A percentile compares a stretch with the other conserved stretches of the same genome.
Conservation (phyloP, 2,329 filamentous ascomycete genomes). For the Leptosphaerulina australis region DNA sequence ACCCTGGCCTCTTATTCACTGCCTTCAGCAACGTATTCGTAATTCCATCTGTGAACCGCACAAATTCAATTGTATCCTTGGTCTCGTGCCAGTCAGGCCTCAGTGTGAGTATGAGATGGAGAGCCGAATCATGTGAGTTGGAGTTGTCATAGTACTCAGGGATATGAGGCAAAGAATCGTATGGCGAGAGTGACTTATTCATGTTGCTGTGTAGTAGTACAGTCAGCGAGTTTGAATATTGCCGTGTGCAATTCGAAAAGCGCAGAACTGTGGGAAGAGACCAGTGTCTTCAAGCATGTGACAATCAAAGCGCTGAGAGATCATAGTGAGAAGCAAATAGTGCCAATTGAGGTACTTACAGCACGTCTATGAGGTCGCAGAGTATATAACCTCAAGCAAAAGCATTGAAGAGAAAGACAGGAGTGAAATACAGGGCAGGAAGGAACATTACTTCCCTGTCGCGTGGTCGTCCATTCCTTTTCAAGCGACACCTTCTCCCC, state of each 20-base stretch:
- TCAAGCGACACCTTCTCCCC: slow-evolving; percentile 6
- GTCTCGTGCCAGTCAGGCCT: slow-evolving; percentile 80
- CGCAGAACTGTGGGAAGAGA: slow-evolving; percentile 2
- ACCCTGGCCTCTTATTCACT: slow-evolving; percentile 70
- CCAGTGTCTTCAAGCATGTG: slow-evolving; percentile 10
- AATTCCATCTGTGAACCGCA: slow-evolving; percentile 95
- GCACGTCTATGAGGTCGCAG: neutral
- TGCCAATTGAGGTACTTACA: slow-evolving; percentile 15
- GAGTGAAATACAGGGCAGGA: slow-evolving; percentile 5
- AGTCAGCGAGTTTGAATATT: slow-evolving; percentile 8
- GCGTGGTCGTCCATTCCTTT: slow-evolving; percentile 15
- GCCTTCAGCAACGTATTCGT: slow-evolving; percentile 90
- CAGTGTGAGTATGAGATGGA: slow-evolving; percentile 77
- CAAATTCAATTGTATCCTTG: slow-evolving; percentile 78
- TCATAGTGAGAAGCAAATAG: neutral
- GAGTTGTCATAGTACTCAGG: slow-evolving; percentile 77
- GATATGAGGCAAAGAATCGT: slow-evolving; percentile 60
- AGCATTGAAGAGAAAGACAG: slow-evolving; percentile 1
- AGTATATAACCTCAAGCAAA: neutral
- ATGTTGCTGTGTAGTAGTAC: slow-evolving; percentile 20
- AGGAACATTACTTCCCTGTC: slow-evolving; percentile 15
- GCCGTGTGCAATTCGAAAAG: slow-evolving; percentile 19
- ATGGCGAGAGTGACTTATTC: slow-evolving; percentile 36
- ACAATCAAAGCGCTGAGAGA: neutral
- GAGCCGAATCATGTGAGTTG: slow-evolving; percentile 78